Conservation (phyloP, 305 asterid species). For the Solanum hybrid region DNA sequence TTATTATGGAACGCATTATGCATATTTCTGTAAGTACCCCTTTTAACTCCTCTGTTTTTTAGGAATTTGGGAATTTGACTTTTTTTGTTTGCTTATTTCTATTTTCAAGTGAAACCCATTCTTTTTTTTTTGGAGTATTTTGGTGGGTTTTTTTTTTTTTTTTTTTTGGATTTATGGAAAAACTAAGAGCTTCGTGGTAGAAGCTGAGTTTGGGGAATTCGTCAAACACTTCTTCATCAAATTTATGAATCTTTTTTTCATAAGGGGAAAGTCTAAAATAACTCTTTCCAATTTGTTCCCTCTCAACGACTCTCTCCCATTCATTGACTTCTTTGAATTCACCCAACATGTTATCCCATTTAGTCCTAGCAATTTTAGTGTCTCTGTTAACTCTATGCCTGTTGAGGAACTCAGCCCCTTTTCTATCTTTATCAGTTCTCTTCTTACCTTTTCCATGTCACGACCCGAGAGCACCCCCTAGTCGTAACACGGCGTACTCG, state of each 20-base stretch:
- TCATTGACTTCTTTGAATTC: slow-evolving; percentile 39
- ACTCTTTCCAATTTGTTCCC: slow-evolving; percentile 34
- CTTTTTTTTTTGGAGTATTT: too few relatives aligned
- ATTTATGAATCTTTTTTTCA: slow-evolving; percentile 31
- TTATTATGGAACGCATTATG: too few relatives aligned
- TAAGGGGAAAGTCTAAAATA: slow-evolving; percentile 36
- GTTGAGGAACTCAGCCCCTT: slow-evolving; percentile 33
- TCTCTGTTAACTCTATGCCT: slow-evolving; percentile 33
- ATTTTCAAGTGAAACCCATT: too few relatives aligned
- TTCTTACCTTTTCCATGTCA: slow-evolving; percentile 23
- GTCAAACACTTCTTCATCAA: slow-evolving; percentile 42
- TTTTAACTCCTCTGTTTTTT: too few relatives aligned
- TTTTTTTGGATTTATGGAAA: too few relatives aligned
- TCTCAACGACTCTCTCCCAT: slow-evolving; percentile 37
- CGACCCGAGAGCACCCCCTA: too few relatives aligned
- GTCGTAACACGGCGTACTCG: too few relatives aligned
- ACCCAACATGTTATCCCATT: slow-evolving; percentile 46
- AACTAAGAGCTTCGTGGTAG: slow-evolving; percentile 10
- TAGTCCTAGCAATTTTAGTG: slow-evolving; percentile 39
- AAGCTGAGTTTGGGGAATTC: slow-evolving; percentile 34
- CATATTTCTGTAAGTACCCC: too few relatives aligned
- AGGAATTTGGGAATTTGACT: too few relatives aligned
- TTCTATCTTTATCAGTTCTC: slow-evolving; percentile 31
- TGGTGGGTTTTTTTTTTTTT: too few relatives aligned
- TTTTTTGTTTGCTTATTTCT: too few relatives aligned